Conservation (phyloP, 208 protist genomes). For the Leishmania braziliensis region DNA sequence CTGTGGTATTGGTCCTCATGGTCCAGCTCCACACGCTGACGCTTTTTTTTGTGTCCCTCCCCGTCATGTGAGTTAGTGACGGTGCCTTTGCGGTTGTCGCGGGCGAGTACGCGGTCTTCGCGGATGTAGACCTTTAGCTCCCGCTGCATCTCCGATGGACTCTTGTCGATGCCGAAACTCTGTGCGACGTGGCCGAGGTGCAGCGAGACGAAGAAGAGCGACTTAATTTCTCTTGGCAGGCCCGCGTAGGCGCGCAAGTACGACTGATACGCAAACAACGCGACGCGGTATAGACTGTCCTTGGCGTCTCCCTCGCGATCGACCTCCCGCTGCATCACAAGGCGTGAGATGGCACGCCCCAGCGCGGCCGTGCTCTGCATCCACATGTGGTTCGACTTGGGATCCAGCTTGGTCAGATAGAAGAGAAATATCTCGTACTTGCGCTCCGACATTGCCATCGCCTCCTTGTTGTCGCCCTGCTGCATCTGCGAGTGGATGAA, state of each 20-base stretch:
- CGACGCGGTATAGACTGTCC: slow-evolving; percentile 96
- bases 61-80: slow-evolving; percentile 21
- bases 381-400: slow-evolving; percentile 93
- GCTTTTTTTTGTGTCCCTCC: slow-evolving; percentile 36
- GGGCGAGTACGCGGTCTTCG: slow-evolving; percentile 69
- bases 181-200: slow-evolving; percentile 95
- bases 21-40: slow-evolving; percentile 69
- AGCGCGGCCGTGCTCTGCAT: slow-evolving; percentile 93
- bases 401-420: slow-evolving; percentile 96
- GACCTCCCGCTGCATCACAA: slow-evolving; percentile 63
- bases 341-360: slow-evolving; percentile 92
- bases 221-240: slow-evolving; percentile 50
- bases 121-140: slow-evolving; percentile 60
- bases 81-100: slow-evolving; percentile 59
- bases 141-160: slow-evolving; percentile 79
- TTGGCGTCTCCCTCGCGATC: slow-evolving; percentile 19
- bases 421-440: slow-evolving; percentile 87
- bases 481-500: slow-evolving; percentile 72
- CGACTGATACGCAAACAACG: slow-evolving; percentile 97
- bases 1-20: slow-evolving; percentile 79
- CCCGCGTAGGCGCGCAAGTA: slow-evolving; percentile 98
- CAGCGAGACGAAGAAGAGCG: slow-evolving; percentile 81
- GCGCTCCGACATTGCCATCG: slow-evolving; percentile 69
- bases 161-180: slow-evolving; percentile 91
- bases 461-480: slow-evolving; percentile 13